phyloP scores from a whole-genome alignment of 2,329 filamentous ascomycete genomes.

The Neofusicoccum parvum region DNA sequence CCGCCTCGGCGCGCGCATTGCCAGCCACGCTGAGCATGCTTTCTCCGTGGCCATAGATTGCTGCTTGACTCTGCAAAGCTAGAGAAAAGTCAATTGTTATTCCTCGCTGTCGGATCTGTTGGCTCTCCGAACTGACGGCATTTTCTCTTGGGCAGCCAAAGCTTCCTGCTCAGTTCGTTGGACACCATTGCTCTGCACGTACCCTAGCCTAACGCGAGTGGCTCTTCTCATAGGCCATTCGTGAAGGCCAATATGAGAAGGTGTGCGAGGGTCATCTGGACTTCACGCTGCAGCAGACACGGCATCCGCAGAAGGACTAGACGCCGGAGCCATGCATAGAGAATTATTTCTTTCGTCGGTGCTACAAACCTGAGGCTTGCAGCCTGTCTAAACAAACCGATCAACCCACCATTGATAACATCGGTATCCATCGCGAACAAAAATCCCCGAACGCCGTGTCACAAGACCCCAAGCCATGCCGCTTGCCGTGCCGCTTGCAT shows the following conservation, averaged over 20 bases:
- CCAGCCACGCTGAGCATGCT: not conserved
- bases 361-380: not conserved
- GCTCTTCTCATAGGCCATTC: no score
- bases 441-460: conserved; percentile 4
- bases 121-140: no score
- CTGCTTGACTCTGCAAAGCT: not conserved
- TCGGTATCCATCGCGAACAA: conserved; percentile 6
- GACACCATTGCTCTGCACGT: no score
- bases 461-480: not conserved
- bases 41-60: not conserved
- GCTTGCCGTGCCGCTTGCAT: not conserved
- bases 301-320: no score
- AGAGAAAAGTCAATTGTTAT: not conserved
- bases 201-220: no score
- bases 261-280: no score
- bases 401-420: not conserved
- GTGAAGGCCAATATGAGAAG: no score
- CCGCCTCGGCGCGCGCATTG: not conserved
- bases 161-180: no score
- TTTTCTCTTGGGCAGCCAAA: no score
- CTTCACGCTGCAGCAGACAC: no score
- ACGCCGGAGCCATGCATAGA: no score
- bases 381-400: not conserved
- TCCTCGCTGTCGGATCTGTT: no score
- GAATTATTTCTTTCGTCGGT: not conserved